Base-by-base conservation (phyloP, 176 grass and related monocot species). In the Melocanna baccifera region DNA sequence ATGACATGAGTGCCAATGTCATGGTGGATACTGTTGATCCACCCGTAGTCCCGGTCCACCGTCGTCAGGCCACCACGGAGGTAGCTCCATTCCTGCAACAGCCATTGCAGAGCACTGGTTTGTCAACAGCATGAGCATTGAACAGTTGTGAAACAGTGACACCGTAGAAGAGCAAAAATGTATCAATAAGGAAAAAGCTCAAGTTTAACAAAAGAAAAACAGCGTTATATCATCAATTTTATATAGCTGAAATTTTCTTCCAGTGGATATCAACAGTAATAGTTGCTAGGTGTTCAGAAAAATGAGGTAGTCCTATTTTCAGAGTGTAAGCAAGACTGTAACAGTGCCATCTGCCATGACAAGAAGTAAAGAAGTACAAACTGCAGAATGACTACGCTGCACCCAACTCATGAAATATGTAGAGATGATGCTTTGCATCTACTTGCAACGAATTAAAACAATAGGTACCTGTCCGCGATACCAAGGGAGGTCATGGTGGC, bases 1-100 rank as follows among this genome's bases (percentile, higher is more conserved):
- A 98, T 88, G 85, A 98, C 92, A 85, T 98, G 96, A 56, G 96
- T 98, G 73, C 91, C 96, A 59, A 98, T 98, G 83, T 98, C 89
- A 46, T 98, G 96, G 85, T 98, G 96, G 71, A 98, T 93, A 20
- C 67, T 95, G 82, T 93, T 98, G 85, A 98, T 95, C 96, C 92
- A 98, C 11, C 96, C 96, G 12, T 98, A 98, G 83, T 98, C 96
- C 22, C 91, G 30, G 82, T 98, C 96, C 16, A 98, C 43, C 0
- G 96, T 98, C 2, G 96, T 98, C 48, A 98, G 83, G 2, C 82
- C 96, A 8, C 96, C 96, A 15, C 96, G 87, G 6, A 95, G 91
- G 50, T 98, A 98, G 91, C 87, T 98, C 96, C 96, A 95, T 80
- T 98, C 96, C 92, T 96, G 40, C 45, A 88, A 2, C 20, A 19